These are phyloP conservation scores for Alternaria triticimaculans DNA, from an alignment of 2,329 filamentous ascomycete genomes.

Conservation along the genomic window DNA sequence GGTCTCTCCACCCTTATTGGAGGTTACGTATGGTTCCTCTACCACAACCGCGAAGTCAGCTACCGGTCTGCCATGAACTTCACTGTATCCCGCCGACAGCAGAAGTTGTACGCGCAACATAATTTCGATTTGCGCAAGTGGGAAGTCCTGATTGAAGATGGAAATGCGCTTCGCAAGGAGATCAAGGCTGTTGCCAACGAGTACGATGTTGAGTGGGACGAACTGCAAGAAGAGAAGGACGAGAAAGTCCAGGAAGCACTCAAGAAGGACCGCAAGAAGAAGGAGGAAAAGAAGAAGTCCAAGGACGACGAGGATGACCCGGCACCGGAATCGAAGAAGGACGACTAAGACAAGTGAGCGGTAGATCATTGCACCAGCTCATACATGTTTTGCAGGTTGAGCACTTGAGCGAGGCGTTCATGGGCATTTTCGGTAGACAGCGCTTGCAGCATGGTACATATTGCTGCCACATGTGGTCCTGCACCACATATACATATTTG, in stretches of 20 bases:
- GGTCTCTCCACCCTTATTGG: slow-evolving; percentile 86
- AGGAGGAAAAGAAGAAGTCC: slow-evolving; percentile 44
- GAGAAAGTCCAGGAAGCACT: slow-evolving; percentile 63
- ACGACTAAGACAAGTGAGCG: slow-evolving; percentile 1
- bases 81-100: slow-evolving; percentile 80
- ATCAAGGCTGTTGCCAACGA: slow-evolving; percentile 82
- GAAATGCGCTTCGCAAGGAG: slow-evolving; percentile 77
- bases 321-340: slow-evolving; percentile 5
- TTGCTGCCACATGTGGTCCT: background rate
- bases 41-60: slow-evolving; percentile 86
- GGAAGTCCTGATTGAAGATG: slow-evolving; percentile 80
- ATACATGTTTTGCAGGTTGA: background rate
- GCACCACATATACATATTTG: background rate
- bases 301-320: slow-evolving; percentile 44
- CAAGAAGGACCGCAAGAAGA: slow-evolving; percentile 55
- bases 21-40: slow-evolving; percentile 92
- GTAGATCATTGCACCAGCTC: background rate
- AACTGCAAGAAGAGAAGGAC: slow-evolving; percentile 73
- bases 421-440: background rate
- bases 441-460: slow-evolving; percentile 3
- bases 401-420: slow-evolving; percentile 14
- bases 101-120: slow-evolving; percentile 74
- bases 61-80: slow-evolving; percentile 88
- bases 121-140: slow-evolving; percentile 80
- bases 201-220: slow-evolving; percentile 91